phyloP scores from a whole-genome alignment of 148 eudicot genomes.

The Suaeda aralocaspica region DNA sequence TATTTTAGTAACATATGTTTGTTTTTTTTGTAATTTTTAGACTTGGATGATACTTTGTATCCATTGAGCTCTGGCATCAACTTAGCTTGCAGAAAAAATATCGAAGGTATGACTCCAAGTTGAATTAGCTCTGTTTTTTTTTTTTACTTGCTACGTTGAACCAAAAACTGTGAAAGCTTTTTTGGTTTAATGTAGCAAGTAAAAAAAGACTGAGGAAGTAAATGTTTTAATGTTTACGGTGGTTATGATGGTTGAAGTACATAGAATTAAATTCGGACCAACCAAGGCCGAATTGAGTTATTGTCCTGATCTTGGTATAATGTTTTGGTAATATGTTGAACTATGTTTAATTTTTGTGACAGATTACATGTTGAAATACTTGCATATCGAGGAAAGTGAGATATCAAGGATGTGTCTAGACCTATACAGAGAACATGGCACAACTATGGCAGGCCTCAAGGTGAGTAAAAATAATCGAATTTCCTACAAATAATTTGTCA shows the following conservation, averaged over 20 bases:
- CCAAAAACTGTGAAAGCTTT: too few species aligned
- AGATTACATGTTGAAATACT: conserved; percentile 67
- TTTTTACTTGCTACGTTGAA: too few species aligned
- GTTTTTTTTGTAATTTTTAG: conserved; percentile 25
- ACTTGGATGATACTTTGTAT: conserved; percentile 88
- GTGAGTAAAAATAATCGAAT: conserved; percentile 28
- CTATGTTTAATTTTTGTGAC: neutral
- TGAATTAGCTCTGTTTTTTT: too few species aligned
- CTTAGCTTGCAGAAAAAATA: conserved; percentile 83
- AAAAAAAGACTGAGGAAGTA: too few species aligned
- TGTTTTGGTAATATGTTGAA: neutral
- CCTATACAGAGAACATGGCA: conserved; percentile 79
- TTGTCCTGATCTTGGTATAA: neutral
- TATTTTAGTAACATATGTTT: neutral
- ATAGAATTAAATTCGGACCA: too few species aligned
- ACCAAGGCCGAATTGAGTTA: neutral
- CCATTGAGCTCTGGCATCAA: conserved; percentile 87
- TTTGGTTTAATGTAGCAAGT: too few species aligned
- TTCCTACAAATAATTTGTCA: too few species aligned
- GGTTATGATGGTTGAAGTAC: too few species aligned
- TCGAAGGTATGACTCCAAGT: conserved; percentile 54
- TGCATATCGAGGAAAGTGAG: conserved; percentile 65
- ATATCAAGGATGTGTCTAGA: conserved; percentile 81
- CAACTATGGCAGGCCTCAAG: conserved; percentile 99
- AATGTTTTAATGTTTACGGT: too few species aligned